phyloP scores from a whole-genome alignment of 2,329 filamentous ascomycete genomes.

The Colletotrichum navitas region DNA sequence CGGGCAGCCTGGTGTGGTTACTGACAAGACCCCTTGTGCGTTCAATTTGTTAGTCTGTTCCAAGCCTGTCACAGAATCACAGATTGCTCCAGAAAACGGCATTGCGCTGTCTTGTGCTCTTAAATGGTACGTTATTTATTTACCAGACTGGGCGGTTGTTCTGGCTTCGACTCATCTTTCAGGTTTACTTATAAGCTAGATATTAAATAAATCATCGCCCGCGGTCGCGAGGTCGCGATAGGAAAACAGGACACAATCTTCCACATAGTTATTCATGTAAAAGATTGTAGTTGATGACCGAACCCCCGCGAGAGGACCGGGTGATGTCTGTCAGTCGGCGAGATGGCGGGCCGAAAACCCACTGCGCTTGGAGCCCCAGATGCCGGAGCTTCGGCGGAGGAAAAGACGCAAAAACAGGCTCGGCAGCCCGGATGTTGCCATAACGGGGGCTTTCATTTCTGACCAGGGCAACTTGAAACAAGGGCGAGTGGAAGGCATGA shows the following conservation, averaged over 20 bases:
- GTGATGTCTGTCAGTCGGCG: not conserved
- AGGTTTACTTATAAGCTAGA: too few species aligned
- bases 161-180: not conserved
- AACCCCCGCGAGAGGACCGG: not conserved
- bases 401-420: not conserved
- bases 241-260: not conserved
- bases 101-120: not conserved
- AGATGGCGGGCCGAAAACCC: not conserved
- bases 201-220: not conserved
- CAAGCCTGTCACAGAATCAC: not conserved
- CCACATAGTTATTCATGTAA: too few species aligned
- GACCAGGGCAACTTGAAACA: constrained; percentile 40
- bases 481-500: constrained; percentile 35
- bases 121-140: not conserved
- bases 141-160: not conserved
- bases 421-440: constrained; percentile 25
- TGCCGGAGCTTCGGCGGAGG: constrained; percentile 30
- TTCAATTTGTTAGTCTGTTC: too few species aligned
- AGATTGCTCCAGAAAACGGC: fast-evolving
- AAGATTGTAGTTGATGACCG: not conserved
- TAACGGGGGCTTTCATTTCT: constrained; percentile 29
- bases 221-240: not conserved
- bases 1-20: not conserved
- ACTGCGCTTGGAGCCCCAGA: constrained; percentile 16
- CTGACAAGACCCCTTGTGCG: not conserved